A percentile compares a stretch with the other conserved stretches of the same genome.
phyloP scores from a whole-genome alignment of 1,139 yeast species.

The Eremothecium gossypii region DNA sequence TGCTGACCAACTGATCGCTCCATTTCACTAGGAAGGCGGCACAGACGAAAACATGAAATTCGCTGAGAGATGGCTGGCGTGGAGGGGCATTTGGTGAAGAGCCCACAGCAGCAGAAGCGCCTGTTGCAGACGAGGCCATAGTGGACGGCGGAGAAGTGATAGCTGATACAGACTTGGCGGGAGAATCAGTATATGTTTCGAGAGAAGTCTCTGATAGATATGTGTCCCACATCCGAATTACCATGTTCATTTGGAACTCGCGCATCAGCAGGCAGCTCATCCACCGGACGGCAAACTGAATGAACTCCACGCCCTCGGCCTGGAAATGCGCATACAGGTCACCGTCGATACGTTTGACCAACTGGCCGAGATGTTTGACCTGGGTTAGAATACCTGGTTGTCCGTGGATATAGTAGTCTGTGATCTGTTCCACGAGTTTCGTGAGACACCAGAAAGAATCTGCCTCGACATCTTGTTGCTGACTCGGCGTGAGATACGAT shows the following conservation, averaged over 20 bases:
- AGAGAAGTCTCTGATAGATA: conserved; percentile 67
- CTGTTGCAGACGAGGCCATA: conserved; percentile 5
- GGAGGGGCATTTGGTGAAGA: conserved; percentile 8
- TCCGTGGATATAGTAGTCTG: conserved; percentile 93
- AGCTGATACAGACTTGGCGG: neutral
- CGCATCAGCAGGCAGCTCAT: conserved; percentile 97
- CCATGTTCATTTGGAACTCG: conserved; percentile 67
- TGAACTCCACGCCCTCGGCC: conserved; percentile 74
- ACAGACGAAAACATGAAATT: conserved; percentile 93
- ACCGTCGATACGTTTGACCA: conserved; percentile 72
- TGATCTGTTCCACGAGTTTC: conserved; percentile 81
- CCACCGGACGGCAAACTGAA: conserved; percentile 96
- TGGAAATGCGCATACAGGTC: conserved; percentile 68
- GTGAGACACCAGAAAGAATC: conserved; percentile 97
- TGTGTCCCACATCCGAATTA: conserved; percentile 97
- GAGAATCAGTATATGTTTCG: conserved; percentile 20
- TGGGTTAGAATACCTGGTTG: conserved; percentile 96
- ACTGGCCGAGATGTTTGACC: conserved; percentile 67
- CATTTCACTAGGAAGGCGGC: conserved; percentile 94
- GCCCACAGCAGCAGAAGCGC: conserved; percentile 5
- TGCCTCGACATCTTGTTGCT: conserved; percentile 65
- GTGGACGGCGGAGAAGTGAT: conserved; percentile 2
- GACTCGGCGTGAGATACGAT: conserved; percentile 43
- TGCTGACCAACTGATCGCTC: conserved; percentile 63
- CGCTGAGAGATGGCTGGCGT: conserved; percentile 62